These are phyloP conservation scores for Aspergillus cristatus DNA, from an alignment of 495 filamentous ascomycete species.

Conservation along the genomic window DNA sequence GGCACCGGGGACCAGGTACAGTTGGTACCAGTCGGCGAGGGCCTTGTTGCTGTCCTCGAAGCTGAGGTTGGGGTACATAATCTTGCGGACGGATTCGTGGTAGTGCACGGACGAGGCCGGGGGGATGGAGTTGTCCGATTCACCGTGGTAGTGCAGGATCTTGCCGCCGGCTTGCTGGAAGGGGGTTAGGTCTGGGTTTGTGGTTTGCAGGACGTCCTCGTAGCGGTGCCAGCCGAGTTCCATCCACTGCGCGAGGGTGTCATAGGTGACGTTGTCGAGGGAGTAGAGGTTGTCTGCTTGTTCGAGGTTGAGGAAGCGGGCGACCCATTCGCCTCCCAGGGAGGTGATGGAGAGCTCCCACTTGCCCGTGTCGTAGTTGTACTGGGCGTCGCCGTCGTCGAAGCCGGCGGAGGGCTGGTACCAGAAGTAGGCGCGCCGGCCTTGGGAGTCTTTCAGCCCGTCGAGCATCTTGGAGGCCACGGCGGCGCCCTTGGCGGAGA, in stretches of 20 bases:
- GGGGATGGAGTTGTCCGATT: constrained; percentile 40
- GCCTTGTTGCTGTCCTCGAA: constrained; percentile 26
- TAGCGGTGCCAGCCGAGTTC: constrained; percentile 9
- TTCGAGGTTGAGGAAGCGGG: constrained; percentile 6
- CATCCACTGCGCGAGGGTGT: constrained; percentile 42
- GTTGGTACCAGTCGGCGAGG: constrained; percentile 41
- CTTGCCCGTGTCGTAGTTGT: constrained; percentile 25
- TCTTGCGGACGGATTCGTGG: constrained; percentile 38
- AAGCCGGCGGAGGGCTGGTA: constrained; percentile 34
- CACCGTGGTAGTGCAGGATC: constrained; percentile 43
- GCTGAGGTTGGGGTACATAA: constrained; percentile 37
- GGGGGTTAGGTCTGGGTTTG: constrained; percentile 33
- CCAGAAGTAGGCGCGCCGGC: constrained; percentile 36
- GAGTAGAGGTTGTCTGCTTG: constrained; percentile 15
- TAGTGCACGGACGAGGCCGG: constrained; percentile 41
- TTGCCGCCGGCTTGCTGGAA: constrained; percentile 39
- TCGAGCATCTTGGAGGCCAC: constrained; percentile 31
- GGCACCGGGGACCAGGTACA: constrained; percentile 45
- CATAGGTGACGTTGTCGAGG: constrained; percentile 38
- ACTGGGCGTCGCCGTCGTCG: constrained; percentile 32
- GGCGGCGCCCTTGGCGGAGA: constrained; percentile 28
- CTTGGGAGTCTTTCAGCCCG: constrained; percentile 36
- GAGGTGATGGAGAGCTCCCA: constrained; percentile 28
- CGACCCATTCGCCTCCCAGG: constrained; percentile 25
- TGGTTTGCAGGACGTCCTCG: constrained; percentile 16